Evolutionary conservation across 1,284 basidiomycete genomes (phyloP).

Genomic region (Irpex sp.): DNA sequence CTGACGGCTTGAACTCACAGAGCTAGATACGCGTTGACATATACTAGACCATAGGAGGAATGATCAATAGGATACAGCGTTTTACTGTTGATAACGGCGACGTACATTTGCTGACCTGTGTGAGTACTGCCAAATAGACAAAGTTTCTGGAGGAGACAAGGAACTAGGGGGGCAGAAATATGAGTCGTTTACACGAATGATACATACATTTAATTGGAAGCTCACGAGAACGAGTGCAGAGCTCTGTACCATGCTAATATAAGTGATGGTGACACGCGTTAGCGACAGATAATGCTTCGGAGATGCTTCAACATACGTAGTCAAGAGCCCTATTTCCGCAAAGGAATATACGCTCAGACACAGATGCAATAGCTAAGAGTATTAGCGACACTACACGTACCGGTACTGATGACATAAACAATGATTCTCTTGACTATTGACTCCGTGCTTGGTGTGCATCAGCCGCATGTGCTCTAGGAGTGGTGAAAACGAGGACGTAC

Average conservation of each 20-base stretch:
- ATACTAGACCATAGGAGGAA: slow-evolving; percentile 40
- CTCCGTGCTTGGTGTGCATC: slow-evolving; percentile 37
- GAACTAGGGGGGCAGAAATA: slow-evolving; percentile 34
- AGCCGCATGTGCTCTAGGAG: not conserved
- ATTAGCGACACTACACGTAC: slow-evolving; percentile 21
- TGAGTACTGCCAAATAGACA: slow-evolving; percentile 60
- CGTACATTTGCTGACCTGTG: slow-evolving; percentile 60
- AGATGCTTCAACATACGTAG: slow-evolving; percentile 48
- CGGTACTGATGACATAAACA: slow-evolving; percentile 45
- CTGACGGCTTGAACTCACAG: slow-evolving; percentile 29
- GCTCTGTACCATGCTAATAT: slow-evolving; percentile 49
- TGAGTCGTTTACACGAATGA: no score
- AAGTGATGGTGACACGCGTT: no score
- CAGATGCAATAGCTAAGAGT: not conserved
- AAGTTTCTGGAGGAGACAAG: slow-evolving; percentile 57
- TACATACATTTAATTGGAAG: not conserved
- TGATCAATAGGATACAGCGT: not conserved
- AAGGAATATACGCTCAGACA: slow-evolving; percentile 9
- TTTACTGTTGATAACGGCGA: slow-evolving; percentile 10
- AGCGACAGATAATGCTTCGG: no score
- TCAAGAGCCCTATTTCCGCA: slow-evolving; percentile 41
- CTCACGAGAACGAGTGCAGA: slow-evolving; percentile 49
- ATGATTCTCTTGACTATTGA: slow-evolving; percentile 43
- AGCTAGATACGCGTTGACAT: slow-evolving; percentile 61
- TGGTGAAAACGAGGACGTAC: slow-evolving; percentile 27